Evolutionary conservation across 768 basidiomycete genomes (phyloP), one percentile per base, ranked within the genome.

Genomic region (Hygrocybe punicea): DNA sequence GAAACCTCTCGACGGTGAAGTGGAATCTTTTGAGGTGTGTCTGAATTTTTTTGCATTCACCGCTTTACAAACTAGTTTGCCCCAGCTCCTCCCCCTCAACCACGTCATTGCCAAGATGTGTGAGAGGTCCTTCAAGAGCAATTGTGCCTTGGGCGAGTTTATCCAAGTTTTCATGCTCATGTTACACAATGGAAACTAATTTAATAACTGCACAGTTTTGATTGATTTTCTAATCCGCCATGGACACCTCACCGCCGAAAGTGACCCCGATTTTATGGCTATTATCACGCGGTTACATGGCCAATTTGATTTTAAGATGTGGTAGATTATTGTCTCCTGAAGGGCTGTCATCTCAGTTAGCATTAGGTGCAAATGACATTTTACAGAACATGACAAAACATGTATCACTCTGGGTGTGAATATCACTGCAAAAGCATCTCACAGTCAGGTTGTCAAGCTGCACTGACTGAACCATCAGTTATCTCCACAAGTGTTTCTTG

Each of bases 141-240:
- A 99, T 65, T 97, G 93, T 63, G 93, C 88, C 4, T 63, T 91
- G 3, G 90, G 91, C 91, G 36, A 52, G 83, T 73, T 55, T 48
- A 25, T 42, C 14, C 42, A 14, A 45, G 21, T 17, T 48, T 14
- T 23, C 19, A 11, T n/a, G n/a, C 29, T 9, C 8, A 25, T 29
- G 23, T 23, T 45, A 13, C n/a, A n/a, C 25, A 2, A 19, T 11
- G n/a, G 13, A 9, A 46, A 33, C 46, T 35, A 14, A 16, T 24
- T 29, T 17, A 25, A n/a, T 37, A 19, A 39, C 24, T 42, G 23
- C 21, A 55, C 46, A 92, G 93, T 94, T 14, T 74, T 98, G 48
- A 75, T 98, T 46, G 95, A 98, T 70, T 86, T 98, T 58, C 80
- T 98, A 70, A 81, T 98, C 50, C 83, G 95, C 1, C 85, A 89